Evolutionary conservation across 208 protist genomes (phyloP), one percentile per base, ranked within the genome.

Genomic region (Leishmania arabica): DNA sequence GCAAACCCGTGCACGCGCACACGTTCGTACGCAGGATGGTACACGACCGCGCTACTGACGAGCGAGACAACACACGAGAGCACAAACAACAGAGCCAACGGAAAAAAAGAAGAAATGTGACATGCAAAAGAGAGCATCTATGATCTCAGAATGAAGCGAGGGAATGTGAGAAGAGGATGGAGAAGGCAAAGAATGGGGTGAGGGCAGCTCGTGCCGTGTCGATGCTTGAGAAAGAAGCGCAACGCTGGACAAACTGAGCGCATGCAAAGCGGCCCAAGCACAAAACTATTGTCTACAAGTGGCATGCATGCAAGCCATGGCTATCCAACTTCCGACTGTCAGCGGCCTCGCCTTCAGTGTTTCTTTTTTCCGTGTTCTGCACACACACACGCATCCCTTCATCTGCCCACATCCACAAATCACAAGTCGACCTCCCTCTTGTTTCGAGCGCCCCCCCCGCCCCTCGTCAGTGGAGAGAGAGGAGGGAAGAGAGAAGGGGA

Each of bases 101-200:
- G 21, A 27, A 65, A 34, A 1, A 45, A 5, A 45, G 40, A 45
- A 42, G 51, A 56, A 24, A 34, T 31, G 11, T 49, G 11, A 15
- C 42, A 77, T 45, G 17, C 54, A 77, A 60, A 81, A 51, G 54
- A 77, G 34, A 74, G 51, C 78, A 58, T 53, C 27, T 3, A 82
- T 53, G 27, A 54, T 73, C 24, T 73, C 69, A 51, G 1, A 37
- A 73, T 34, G 47, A 73, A 53, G 69, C 45, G 27, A 34, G 19
- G 45, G 4, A 68, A 45, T 51, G 69, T 13, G 11, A 11, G 62
- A 73, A 73, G 31, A 27, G 42, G 13, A 51, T 21, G 45, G 9
- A 73, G 45, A 31, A 31, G 27, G 51, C 24, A 24, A 73, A 34
- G 17, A 73, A 73, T 27, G 66, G 3, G 40, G 66, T n/a, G 66